Percentiles rank a stretch among this genome's conserved stretches.
These are phyloP conservation scores for Hymenotorrendiella dingleyae DNA, from an alignment of 2,329 filamentous ascomycete genomes.

Conservation along the genomic window DNA sequence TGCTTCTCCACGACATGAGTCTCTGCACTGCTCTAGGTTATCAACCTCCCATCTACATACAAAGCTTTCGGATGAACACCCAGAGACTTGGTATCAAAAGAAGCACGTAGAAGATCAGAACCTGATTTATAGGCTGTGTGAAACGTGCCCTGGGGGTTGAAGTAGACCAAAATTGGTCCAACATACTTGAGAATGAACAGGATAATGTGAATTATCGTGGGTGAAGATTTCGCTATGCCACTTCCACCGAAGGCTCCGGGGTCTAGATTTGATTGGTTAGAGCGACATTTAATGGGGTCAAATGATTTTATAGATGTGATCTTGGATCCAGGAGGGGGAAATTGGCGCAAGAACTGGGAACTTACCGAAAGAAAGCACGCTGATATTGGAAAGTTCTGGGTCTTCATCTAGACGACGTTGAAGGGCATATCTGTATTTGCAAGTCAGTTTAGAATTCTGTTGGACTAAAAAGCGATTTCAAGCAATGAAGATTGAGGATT, in stretches of 20 bases:
- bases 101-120: constrained; percentile 30
- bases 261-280: too few species aligned
- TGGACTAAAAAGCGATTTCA: too few species aligned
- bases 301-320: too few species aligned
- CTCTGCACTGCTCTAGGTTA: constrained; percentile 26
- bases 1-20: constrained; percentile 29
- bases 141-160: constrained; percentile 29
- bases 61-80: constrained; percentile 15
- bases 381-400: constrained; percentile 28
- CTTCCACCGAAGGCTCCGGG: constrained; percentile 33
- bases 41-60: constrained; percentile 33
- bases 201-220: constrained; percentile 18
- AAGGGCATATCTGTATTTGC: constrained; percentile 8
- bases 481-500: too few species aligned
- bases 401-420: constrained; percentile 4
- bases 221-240: constrained; percentile 23
- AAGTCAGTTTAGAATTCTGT: neutral
- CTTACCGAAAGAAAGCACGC: constrained; percentile 32
- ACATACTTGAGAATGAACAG: constrained; percentile 17
- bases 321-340: too few species aligned
- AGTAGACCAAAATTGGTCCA: constrained; percentile 23
- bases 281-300: too few species aligned
- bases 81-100: constrained; percentile 23
- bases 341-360: too few species aligned
- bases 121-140: constrained; percentile 32